A percentile compares a stretch with the other conserved stretches of the same genome.
Evolutionary conservation across 139 green algal genomes (phyloP).

Genomic region (Chlamydomonas schloesseri): DNA sequence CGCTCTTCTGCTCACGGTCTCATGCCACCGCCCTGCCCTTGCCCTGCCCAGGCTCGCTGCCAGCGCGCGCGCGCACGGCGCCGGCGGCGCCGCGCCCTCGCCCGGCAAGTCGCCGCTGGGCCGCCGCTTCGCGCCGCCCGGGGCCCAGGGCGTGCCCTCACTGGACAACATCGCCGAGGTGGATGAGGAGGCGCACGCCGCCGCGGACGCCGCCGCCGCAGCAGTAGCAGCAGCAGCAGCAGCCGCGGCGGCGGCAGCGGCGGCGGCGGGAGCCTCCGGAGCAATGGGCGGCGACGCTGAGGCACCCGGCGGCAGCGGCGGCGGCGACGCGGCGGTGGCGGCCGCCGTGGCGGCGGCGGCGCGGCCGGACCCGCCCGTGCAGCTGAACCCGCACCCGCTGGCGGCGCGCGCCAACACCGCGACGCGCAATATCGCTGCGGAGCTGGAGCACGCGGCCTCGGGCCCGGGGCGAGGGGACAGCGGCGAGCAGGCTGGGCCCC

Average conservation of each 20-base stretch:
- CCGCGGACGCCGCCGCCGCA: background rate
- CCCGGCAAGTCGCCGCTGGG: slow-evolving; percentile 37
- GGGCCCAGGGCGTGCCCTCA: background rate
- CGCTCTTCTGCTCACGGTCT: no score
- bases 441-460: background rate
- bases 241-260: background rate
- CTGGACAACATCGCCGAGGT: slow-evolving; percentile 39
- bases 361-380: background rate
- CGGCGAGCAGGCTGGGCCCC: background rate
- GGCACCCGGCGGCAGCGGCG: background rate
- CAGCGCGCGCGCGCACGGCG: background rate
- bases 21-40: background rate
- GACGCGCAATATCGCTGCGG: background rate
- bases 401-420: background rate
- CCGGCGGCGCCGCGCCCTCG: background rate
- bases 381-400: slow-evolving; percentile 17
- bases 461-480: background rate
- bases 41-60: slow-evolving; percentile 10
- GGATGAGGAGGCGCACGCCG: slow-evolving; percentile 30
- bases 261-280: background rate
- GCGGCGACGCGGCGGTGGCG: background rate
- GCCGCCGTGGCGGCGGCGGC: background rate
- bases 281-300: background rate
- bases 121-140: slow-evolving; percentile 12
- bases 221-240: background rate